Conservation (phyloP, 306 rosid genomes). For the Vicia faba region DNA sequence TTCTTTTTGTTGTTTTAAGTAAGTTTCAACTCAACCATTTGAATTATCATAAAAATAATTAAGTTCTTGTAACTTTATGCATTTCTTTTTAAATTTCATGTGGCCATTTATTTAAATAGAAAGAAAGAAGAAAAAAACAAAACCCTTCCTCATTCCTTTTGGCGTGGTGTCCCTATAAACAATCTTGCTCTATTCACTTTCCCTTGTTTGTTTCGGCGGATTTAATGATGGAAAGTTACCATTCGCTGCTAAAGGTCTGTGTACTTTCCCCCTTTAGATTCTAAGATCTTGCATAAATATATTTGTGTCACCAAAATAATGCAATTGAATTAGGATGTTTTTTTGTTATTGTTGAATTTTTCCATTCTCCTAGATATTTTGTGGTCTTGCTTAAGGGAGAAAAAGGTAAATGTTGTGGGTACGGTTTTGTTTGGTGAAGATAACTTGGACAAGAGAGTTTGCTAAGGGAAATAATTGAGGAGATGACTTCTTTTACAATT, state of each 20-base stretch:
- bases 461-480: not conserved
- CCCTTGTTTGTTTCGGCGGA: slow-evolving; percentile 3
- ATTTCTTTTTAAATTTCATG: not conserved
- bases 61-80: not conserved
- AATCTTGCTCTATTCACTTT: not conserved
- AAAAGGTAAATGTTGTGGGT: slow-evolving; percentile 23
- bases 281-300: slow-evolving; percentile 24
- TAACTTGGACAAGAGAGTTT: slow-evolving; percentile 30
- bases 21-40: no score
- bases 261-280: slow-evolving; percentile 4
- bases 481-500: not conserved
- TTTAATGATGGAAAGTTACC: slow-evolving; percentile 27
- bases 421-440: slow-evolving; percentile 34
- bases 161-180: slow-evolving; percentile 4
- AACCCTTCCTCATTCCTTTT: not conserved
- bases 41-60: not conserved
- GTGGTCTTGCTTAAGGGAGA: slow-evolving; percentile 26
- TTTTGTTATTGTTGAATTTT: slow-evolving; percentile 1
- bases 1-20: no score
- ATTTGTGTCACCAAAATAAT: not conserved
- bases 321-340: not conserved
- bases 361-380: slow-evolving; percentile 28
- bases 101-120: not conserved
- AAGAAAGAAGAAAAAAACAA: not conserved
- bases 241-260: slow-evolving; percentile 17